These are phyloP conservation scores for Chlorella sorokiniana DNA, from an alignment of 139 green algal genomes.

Conservation along the genomic window DNA sequence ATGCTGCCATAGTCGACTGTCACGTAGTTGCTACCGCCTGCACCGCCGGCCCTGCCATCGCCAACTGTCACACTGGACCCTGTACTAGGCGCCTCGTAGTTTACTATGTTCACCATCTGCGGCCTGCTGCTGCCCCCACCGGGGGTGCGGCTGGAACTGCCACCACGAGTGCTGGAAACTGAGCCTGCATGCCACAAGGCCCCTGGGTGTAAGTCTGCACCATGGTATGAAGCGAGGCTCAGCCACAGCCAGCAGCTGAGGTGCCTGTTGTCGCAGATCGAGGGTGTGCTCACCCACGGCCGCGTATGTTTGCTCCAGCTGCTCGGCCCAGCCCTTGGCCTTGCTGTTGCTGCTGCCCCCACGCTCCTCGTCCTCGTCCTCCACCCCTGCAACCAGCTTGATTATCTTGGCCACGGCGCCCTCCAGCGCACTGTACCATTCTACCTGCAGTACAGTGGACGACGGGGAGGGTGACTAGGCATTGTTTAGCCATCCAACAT, in stretches of 20 bases:
- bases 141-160: neutral
- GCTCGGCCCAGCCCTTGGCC: slow-evolving; percentile 25
- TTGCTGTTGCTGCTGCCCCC: slow-evolving; percentile 21
- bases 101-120: slow-evolving; percentile 72
- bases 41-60: slow-evolving; percentile 9
- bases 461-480: neutral
- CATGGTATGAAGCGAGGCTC: too few relatives aligned
- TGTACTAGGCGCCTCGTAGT: slow-evolving; percentile 47
- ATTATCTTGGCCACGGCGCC: slow-evolving; percentile 69
- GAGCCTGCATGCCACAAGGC: slow-evolving; percentile 8
- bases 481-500: neutral
- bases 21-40: slow-evolving; percentile 16
- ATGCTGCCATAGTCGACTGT: slow-evolving; percentile 51
- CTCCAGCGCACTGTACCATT: slow-evolving; percentile 89
- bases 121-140: slow-evolving; percentile 5
- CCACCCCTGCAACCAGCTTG: slow-evolving; percentile 70
- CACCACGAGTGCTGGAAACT: too few relatives aligned
- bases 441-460: slow-evolving; percentile 60
- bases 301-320: slow-evolving; percentile 46
- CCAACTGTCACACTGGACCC: neutral
- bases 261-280: too few relatives aligned
- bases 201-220: too few relatives aligned
- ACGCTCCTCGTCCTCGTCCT: slow-evolving; percentile 54
- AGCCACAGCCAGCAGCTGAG: too few relatives aligned
- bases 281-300: neutral